phyloP scores from a whole-genome alignment of 2,329 filamentous ascomycete species.

The Colletotrichum sp. region DNA sequence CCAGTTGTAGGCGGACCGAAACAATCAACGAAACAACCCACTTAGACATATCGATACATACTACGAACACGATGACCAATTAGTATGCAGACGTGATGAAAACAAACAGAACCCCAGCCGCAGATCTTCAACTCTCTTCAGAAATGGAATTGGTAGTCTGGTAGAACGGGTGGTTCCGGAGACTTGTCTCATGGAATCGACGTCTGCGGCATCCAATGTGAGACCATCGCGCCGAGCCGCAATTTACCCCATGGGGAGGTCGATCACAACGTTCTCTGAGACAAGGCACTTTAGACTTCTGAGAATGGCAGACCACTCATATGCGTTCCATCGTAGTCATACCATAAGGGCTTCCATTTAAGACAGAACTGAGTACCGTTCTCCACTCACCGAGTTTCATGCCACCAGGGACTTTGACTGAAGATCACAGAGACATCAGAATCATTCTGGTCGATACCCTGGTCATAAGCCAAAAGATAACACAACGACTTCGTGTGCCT shows the following conservation, averaged over 20 bases:
- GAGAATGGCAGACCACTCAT: background rate
- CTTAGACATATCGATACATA: too few species aligned
- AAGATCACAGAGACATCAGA: background rate
- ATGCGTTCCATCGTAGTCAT: background rate
- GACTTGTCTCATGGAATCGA: background rate
- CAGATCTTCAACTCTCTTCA: too few species aligned
- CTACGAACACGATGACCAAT: too few species aligned
- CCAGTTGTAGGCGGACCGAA: too few species aligned
- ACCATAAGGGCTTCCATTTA: background rate
- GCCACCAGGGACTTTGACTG: background rate
- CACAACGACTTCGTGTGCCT: background rate
- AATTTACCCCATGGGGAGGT: background rate
- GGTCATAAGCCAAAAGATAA: background rate
- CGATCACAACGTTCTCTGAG: background rate
- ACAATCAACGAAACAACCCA: too few species aligned
- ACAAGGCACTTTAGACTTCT: background rate
- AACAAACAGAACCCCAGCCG: too few species aligned
- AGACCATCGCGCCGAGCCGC: background rate
- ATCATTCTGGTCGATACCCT: background rate
- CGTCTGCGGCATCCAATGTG: background rate
- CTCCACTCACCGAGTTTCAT: background rate
- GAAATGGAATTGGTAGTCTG: too few species aligned
- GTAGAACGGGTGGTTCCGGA: background rate
- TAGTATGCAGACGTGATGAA: too few species aligned
- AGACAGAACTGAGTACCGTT: background rate